phyloP scores from a whole-genome alignment of 1,139 yeast genomes.

The Zygoascus sp. region DNA sequence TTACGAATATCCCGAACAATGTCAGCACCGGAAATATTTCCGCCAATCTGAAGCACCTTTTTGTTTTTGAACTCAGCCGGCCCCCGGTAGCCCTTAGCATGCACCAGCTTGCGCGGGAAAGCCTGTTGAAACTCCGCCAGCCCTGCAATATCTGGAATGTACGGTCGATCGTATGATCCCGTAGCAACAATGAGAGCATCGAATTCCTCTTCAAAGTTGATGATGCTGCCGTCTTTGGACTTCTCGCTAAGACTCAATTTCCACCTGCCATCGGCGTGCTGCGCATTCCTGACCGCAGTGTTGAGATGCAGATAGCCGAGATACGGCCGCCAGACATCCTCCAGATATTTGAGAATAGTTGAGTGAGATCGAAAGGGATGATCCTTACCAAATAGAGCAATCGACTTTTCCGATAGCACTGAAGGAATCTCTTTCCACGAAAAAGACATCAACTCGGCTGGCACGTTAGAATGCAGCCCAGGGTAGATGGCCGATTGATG shows the following conservation, averaged over 20 bases:
- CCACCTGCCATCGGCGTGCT: conserved; percentile 1
- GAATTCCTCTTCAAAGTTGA: conserved; percentile 24
- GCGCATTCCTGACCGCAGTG: neutral
- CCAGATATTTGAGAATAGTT: neutral
- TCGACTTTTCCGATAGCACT: conserved; percentile 4
- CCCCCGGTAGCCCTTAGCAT: conserved; percentile 17
- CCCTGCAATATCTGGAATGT: conserved; percentile 51
- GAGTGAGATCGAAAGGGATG: conserved; percentile 5
- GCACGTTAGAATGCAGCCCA: conserved; percentile 5
- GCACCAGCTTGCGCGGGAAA: conserved; percentile 44
- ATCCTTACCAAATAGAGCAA: neutral
- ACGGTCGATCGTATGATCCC: conserved; percentile 57
- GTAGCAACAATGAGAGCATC: conserved; percentile 58
- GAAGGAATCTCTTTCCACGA: conserved; percentile 6
- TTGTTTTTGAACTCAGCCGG: conserved; percentile 14
- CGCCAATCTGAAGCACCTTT: conserved; percentile 18
- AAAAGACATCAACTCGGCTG: conserved; percentile 9
- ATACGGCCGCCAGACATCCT: conserved; percentile 3
- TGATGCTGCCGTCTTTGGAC: conserved; percentile 12
- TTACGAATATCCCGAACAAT: conserved; percentile 4
- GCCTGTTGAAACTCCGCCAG: conserved; percentile 45
- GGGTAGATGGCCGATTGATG: conserved; percentile 2
- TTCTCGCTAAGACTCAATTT: neutral
- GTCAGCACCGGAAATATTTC: conserved; percentile 15
- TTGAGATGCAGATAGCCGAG: conserved; percentile 3